These are phyloP conservation scores for Candida anglica DNA, from an alignment of 805 yeast genomes.

Conservation along the genomic window DNA sequence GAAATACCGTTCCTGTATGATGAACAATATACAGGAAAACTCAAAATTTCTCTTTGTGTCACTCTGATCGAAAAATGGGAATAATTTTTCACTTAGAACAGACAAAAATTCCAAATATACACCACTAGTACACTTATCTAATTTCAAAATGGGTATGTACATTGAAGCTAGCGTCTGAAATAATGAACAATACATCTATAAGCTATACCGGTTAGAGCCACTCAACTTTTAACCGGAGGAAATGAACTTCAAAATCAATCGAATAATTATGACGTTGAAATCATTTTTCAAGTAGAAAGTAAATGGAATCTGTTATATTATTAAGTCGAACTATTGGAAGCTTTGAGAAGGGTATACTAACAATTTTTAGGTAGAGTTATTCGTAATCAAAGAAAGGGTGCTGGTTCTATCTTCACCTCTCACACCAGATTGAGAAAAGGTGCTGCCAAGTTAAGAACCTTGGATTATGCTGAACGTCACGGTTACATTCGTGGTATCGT, in stretches of 20 bases:
- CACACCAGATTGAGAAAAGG: slow-evolving; percentile 99
- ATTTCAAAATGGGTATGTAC: slow-evolving; percentile 11
- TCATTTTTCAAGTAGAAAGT: too few species aligned
- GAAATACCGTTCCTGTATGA: too few species aligned
- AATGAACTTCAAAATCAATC: too few species aligned
- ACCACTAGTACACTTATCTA: slow-evolving; percentile 5
- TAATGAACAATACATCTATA: too few species aligned
- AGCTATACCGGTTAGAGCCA: too few species aligned
- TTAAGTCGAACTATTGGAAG: too few species aligned
- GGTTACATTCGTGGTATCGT: slow-evolving; percentile 99
- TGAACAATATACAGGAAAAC: too few species aligned
- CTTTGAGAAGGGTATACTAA: too few species aligned
- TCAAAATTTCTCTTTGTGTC: neutral
- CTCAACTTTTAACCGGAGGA: too few species aligned
- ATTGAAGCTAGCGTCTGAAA: too few species aligned
- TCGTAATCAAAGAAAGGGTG: slow-evolving; percentile 99
- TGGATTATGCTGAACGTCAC: slow-evolving; percentile 98
- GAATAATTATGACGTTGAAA: too few species aligned
- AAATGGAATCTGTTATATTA: too few species aligned
- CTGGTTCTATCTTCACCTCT: slow-evolving; percentile 99
- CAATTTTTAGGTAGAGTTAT: slow-evolving; percentile 86
- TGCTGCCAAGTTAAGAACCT: slow-evolving; percentile 99
- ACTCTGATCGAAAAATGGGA: slow-evolving; percentile 2
- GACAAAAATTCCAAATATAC: neutral
- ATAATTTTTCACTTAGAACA: slow-evolving; percentile 1